phyloP scores from a whole-genome alignment of 352 stramenopile species.

The Globisporangium parvum region DNA sequence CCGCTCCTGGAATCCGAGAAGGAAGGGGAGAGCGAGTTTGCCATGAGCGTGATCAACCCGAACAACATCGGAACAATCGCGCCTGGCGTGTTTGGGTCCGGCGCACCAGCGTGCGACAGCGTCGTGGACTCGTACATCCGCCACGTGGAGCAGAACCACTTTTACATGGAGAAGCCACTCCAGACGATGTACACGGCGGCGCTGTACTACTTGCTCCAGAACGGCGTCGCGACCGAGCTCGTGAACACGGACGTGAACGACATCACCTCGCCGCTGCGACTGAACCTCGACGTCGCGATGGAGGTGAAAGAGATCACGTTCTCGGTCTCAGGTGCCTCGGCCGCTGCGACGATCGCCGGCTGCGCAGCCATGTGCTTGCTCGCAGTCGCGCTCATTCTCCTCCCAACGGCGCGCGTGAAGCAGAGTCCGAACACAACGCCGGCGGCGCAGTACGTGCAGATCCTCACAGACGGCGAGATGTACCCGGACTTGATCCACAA shows the following conservation, averaged over 20 bases:
- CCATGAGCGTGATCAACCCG: conserved; percentile 5
- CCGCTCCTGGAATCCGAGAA: background rate
- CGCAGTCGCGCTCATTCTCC: conserved; percentile 44
- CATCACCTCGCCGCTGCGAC: conserved; percentile 8
- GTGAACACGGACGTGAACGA: conserved; percentile 16
- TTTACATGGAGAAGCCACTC: conserved; percentile 16
- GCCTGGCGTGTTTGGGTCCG: conserved; percentile 6
- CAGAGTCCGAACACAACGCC: conserved; percentile 54
- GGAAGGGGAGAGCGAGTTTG: conserved; percentile 7
- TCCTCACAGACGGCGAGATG: conserved; percentile 57
- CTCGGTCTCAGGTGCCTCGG: conserved; percentile 36
- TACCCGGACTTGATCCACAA: conserved; percentile 69
- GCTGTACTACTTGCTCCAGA: conserved; percentile 48
- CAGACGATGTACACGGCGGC: conserved; percentile 30
- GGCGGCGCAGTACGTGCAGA: conserved; percentile 59
- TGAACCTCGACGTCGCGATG: conserved; percentile 11
- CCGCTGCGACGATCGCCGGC: conserved; percentile 41
- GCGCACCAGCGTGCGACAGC: conserved; percentile 22
- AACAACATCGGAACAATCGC: conserved; percentile 1
- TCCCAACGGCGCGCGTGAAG: conserved; percentile 47
- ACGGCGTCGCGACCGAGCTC: conserved; percentile 25
- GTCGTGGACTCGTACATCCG: conserved; percentile 20
- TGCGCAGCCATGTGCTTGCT: conserved; percentile 50
- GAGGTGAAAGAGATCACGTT: conserved; percentile 39
- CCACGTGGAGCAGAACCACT: conserved; percentile 20